Evolutionary conservation across 257 asterid species (phyloP), one percentile per base, ranked within the genome.

Genomic region (Salvia splendens): DNA sequence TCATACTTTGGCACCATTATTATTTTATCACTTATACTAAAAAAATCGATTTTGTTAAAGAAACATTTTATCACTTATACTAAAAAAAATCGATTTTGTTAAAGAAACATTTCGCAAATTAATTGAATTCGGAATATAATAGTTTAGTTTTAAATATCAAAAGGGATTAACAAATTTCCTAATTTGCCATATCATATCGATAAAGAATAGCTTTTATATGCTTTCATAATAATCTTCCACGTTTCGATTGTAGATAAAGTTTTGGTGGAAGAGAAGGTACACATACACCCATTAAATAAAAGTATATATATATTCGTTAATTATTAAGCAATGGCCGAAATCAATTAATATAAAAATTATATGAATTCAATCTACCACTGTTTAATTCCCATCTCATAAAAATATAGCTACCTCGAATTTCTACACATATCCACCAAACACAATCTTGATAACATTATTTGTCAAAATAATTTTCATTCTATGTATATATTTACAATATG

Each of bases 231-330:
- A 42, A 62, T 32, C 52, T 41, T 72, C 71, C 71, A 72, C 76
- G 66, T 70, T 52, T 61, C 54, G 50, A n/a, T 47, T 43, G 48
- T 45, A 28, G 57, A 20, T 45, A 8, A 67, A 12, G 35, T 28
- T 14, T 49, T 24, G 65, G 65, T 68, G 65, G 73, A 59, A 30
- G 46, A 68, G 73, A 57, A 68, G 63, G 67, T 10, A 32, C 66
- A 57, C 48, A 68, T 35, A 54, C n/a, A 52, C 8, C 12, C 8
- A 52, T 7, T 8, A n/a, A 11, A 14, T 47, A 17, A 38, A 45
- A 30, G 12, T 38, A 52, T 38, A 12, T 11, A 6, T 38, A 52
- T 38, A 12, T 11, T 65, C 17, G 5, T 52, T 52, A 52, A 20
- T 20, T 20, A 52, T 10, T 52, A 9, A 52, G 7, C 35, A 17